Base-by-base conservation (phyloP, 2,329 filamentous ascomycete genomes). In the Sporothrix luriei region DNA sequence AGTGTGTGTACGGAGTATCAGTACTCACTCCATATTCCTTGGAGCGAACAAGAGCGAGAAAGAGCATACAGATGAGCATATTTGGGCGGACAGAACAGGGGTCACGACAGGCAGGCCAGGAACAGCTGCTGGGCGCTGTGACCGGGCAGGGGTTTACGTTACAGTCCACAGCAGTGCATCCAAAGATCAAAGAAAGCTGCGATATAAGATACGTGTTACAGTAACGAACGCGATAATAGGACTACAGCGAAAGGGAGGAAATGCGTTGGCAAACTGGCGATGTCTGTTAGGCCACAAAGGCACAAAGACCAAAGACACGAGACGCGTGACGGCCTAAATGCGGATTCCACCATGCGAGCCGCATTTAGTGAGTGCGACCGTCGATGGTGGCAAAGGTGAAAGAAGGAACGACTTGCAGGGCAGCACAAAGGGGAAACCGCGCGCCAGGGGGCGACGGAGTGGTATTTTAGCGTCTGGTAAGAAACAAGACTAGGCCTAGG, bases 401-500 rank as follows among this genome's bases (percentile, higher is more conserved):
- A 57, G 46, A 48, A 70, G 38, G 55, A 24, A 48, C 29, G 64
- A 49, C 24, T 40, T 5, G 21, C n/a, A 62, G 21, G 38, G 13
- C 38, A 62, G 38, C 33, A 26, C 57, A 54, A 64, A 52, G 49
- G 38, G 68, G 59, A 66, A 68, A 46, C 48, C 33, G 59, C 64
- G 59, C 69, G 68, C 62, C 52, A 68, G 46, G 67, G 43, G 46
- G 11, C 19, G 55, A 40, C n/a, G 52, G 48, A 33, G 33, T 33
- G 54, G 57, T 33, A 16, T 29, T 70, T 43, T 33, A 68, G 48
- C 68, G 33, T 55, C 29, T 26, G 51, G 46, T 33, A 29, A 48
- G 52, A 33, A 69, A 68, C 49, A 52, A 68, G 61, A 68, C 66
- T 66, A 66, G 66, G 59, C 46, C 29, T 68, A 66, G 69, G 66